Evolutionary conservation across 306 rosid species (phyloP), one percentile per base, ranked within the genome.

Genomic region (Vigna nakashimae): DNA sequence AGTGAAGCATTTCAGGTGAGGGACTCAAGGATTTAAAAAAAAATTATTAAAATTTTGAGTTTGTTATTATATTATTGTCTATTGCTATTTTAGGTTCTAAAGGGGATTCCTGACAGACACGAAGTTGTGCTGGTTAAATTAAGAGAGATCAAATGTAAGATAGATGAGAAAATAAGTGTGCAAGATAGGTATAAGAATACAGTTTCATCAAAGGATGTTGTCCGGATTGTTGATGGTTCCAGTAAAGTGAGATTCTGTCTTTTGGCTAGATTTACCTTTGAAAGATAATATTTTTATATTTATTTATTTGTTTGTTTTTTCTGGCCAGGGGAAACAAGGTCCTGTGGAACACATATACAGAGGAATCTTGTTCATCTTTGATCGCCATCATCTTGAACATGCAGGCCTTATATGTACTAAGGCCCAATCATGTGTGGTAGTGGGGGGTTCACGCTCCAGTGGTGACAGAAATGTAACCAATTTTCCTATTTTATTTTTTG

Each of bases 331-430:
- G 18, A 96, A 91, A 83, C 98, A 91, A 91, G 99, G 99, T 74
- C 96, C 99, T 4, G 99, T 96, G 82, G 97, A 96, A 75, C 99
- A 96, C 86, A 91, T 96, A 80, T 89, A 90, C 80, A 90, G 92
- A 75, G 98, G 99, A 76, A 83, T 93, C 45, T 67, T 96, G 77
- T 96, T 96, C 81, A 82, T 96, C 68, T 87, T 71, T 76, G 99
- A 93, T 85, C 97, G 98, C 55, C 98, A 96, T 86, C 98, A 96
- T 85, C 92, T 92, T 82, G 99, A 96, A 85, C 99, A 96, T 83
- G 96, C 98, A 1, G 99, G 98, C 69, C 93, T 91, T 87, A 91
- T 96, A 63, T 96, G 99, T 85, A 92, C 85, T 58, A 96, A 91
- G 85, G 89, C 99, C 43, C 93, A 91, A n/a, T 89, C 93, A 28